These are phyloP conservation scores for Vitis vinifera DNA, from an alignment of 164 flowering plant genomes.

Conservation along the genomic window DNA sequence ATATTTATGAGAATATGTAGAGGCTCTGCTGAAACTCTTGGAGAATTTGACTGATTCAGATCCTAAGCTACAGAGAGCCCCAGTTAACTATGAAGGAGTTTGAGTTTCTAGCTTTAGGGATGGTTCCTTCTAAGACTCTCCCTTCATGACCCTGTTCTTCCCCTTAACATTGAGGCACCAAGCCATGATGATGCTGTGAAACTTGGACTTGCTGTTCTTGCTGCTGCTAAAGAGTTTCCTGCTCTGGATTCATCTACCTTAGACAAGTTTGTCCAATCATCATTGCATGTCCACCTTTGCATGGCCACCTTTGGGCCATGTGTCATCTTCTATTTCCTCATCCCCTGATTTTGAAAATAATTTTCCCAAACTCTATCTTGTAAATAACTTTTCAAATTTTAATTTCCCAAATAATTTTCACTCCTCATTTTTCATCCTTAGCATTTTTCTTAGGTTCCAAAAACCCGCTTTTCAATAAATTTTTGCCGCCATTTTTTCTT, in stretches of 20 bases:
- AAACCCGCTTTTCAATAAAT: no score
- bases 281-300: no score
- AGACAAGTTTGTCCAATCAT: no score
- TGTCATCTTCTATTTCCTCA: no score
- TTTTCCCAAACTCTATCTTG: no score
- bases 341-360: no score
- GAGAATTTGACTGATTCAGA: slow-evolving; percentile 55
- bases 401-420: no score
- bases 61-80: slow-evolving; percentile 79
- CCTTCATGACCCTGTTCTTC: slow-evolving; percentile 96
- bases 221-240: slow-evolving; percentile 55
- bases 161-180: slow-evolving; percentile 93
- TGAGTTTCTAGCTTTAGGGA: slow-evolving; percentile 92
- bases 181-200: slow-evolving; percentile 75
- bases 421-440: no score
- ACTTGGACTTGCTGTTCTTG: slow-evolving; percentile 73
- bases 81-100: slow-evolving; percentile 93
- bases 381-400: no score
- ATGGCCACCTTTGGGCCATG: slow-evolving; percentile 7
- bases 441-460: no score
- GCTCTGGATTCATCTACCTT: no score
- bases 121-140: slow-evolving; percentile 43
- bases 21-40: slow-evolving; percentile 80
- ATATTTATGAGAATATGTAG: slow-evolving; percentile 94
- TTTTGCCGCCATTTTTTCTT: no score